Evolutionary conservation across 2,329 filamentous ascomycete genomes (phyloP).

Genomic region (Aspergillus thermomutatus): DNA sequence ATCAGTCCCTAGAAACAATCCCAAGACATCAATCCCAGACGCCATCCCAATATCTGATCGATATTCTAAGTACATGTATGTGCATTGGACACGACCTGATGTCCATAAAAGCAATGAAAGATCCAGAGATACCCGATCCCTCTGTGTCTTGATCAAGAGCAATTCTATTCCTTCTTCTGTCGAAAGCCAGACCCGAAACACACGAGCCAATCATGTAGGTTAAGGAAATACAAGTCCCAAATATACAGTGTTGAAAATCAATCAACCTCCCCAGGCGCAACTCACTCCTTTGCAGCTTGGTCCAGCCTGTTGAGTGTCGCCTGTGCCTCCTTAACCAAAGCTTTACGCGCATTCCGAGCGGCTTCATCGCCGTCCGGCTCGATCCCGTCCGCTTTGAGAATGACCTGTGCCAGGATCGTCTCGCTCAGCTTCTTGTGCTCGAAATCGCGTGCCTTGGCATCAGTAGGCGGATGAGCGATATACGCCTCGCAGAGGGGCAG

Average conservation of each 20-base stretch:
- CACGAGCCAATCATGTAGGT: background rate
- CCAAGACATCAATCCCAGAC: no score
- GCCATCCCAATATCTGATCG: background rate
- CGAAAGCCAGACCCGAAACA: background rate
- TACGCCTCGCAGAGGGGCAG: conserved; percentile 38
- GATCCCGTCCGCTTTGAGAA: conserved; percentile 64
- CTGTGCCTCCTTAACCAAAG: conserved; percentile 43
- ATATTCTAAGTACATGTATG: background rate
- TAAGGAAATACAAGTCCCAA: background rate
- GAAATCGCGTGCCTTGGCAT: conserved; percentile 38
- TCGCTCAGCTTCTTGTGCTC: conserved; percentile 45
- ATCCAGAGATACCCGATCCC: background rate
- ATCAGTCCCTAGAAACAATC: background rate
- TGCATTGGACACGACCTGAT: background rate
- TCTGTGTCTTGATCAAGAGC: background rate
- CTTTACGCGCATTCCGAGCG: conserved; percentile 48
- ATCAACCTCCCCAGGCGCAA: background rate
- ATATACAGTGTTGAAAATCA: background rate
- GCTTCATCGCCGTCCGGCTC: conserved; percentile 67
- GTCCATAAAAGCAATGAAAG: background rate
- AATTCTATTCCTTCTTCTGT: background rate
- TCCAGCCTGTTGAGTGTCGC: conserved; percentile 38
- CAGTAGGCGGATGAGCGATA: conserved; percentile 37
- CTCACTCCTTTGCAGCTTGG: conserved; percentile 20
- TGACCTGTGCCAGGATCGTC: conserved; percentile 41